Percentiles rank a stretch among this genome's conserved stretches.
These are phyloP conservation scores for Rosa chinensis DNA, from an alignment of 306 rosid species.

Conservation along the genomic window DNA sequence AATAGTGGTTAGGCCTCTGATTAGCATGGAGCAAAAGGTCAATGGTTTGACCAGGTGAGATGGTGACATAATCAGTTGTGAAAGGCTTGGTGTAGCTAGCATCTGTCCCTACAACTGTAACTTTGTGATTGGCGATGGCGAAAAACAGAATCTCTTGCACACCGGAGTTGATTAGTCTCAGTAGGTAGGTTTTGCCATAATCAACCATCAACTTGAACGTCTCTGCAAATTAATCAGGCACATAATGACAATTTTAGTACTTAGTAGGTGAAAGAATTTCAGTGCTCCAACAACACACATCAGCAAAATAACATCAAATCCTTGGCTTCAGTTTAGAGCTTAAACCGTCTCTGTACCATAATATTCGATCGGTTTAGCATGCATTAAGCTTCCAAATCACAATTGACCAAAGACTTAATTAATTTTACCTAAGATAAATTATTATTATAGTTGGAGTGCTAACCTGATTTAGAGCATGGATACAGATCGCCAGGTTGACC, in stretches of 20 bases:
- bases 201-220: conserved; percentile 18
- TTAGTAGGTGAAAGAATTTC: neutral
- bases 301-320: neutral
- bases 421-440: neutral
- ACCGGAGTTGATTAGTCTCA: conserved; percentile 24
- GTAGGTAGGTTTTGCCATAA: conserved; percentile 30
- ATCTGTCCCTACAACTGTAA: conserved; percentile 32
- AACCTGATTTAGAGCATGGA: conserved; percentile 30
- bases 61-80: conserved; percentile 10
- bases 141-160: conserved; percentile 19
- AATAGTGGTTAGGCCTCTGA: conserved; percentile 19
- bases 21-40: conserved; percentile 28
- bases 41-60: conserved; percentile 34
- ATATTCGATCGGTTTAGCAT: no score
- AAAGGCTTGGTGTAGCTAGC: conserved; percentile 36
- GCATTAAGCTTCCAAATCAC: no score
- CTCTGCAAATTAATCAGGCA: neutral
- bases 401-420: neutral
- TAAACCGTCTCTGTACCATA: no score
- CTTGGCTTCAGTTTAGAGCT: neutral
- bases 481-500: conserved; percentile 36
- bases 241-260: neutral
- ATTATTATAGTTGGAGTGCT: neutral
- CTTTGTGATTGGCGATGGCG: conserved; percentile 27
- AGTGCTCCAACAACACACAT: neutral